phyloP scores from a whole-genome alignment of 2,329 filamentous ascomycete species.

The Massarina eburnea region DNA sequence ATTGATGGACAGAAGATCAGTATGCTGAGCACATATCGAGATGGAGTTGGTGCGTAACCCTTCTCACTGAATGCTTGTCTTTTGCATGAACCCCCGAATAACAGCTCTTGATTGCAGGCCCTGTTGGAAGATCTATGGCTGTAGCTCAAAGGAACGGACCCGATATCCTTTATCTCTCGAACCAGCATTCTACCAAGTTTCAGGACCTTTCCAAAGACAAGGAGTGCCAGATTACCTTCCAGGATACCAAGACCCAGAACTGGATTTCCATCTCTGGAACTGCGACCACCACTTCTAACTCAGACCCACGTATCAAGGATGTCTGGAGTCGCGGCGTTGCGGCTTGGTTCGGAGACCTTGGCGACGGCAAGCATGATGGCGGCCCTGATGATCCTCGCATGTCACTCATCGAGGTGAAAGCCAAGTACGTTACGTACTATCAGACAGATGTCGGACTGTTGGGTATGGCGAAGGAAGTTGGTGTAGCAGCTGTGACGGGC shows the following conservation, averaged over 20 bases:
- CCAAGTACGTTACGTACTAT: slow-evolving; percentile 45
- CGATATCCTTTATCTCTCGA: slow-evolving; percentile 55
- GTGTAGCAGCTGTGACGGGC: slow-evolving; percentile 40
- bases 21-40: slow-evolving; percentile 46
- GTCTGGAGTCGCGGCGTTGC: slow-evolving; percentile 43
- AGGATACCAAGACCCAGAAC: slow-evolving; percentile 50
- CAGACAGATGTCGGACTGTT: slow-evolving; percentile 36
- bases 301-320: slow-evolving; percentile 53
- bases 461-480: slow-evolving; percentile 46
- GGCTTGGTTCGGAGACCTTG: slow-evolving; percentile 55
- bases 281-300: slow-evolving; percentile 44
- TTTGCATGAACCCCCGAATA: no score
- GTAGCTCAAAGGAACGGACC: slow-evolving; percentile 58
- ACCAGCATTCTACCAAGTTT: slow-evolving; percentile 52
- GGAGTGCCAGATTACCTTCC: slow-evolving; percentile 50
- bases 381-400: slow-evolving; percentile 52
- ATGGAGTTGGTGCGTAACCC: slow-evolving; percentile 42
- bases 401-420: slow-evolving; percentile 44
- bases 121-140: slow-evolving; percentile 52
- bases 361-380: slow-evolving; percentile 52
- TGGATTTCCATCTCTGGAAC: slow-evolving; percentile 52
- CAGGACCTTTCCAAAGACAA: slow-evolving; percentile 47
- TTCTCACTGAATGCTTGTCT: not conserved
- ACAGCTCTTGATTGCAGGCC: slow-evolving; percentile 25
- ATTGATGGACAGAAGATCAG: slow-evolving; percentile 50